phyloP scores from a whole-genome alignment of 306 rosid genomes.

The Cicer cuneatum region DNA sequence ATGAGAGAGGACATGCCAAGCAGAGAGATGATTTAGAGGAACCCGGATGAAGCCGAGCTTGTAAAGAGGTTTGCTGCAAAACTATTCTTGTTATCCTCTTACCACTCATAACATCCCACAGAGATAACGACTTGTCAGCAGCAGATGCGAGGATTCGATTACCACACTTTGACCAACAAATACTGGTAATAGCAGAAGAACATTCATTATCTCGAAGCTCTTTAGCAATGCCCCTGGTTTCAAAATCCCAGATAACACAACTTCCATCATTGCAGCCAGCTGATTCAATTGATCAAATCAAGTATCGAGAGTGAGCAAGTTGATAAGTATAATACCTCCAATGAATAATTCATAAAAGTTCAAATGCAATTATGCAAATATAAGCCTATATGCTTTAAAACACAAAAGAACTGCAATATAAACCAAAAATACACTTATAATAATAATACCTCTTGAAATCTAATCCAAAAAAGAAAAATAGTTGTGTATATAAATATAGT shows the following conservation, averaged over 20 bases:
- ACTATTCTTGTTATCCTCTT: conserved; percentile 65
- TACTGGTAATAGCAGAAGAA: conserved; percentile 58
- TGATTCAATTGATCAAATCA: conserved; percentile 51
- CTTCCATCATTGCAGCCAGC: conserved; percentile 98
- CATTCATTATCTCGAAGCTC: conserved; percentile 81
- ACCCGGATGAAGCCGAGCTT: conserved; percentile 93
- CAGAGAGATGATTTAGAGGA: conserved; percentile 82
- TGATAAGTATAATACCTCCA: conserved; percentile 27
- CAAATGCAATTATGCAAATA: conserved; percentile 25
- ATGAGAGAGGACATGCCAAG: conserved; percentile 93
- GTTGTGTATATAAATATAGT: neutral
- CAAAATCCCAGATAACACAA: conserved; percentile 93
- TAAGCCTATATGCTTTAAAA: conserved; percentile 4
- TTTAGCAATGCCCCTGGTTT: conserved; percentile 92
- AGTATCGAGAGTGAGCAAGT: conserved; percentile 36
- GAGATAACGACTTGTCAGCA: conserved; percentile 82
- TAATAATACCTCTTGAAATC: neutral
- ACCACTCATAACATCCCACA: conserved; percentile 84
- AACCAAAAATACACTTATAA: conserved; percentile 15
- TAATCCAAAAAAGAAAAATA: neutral
- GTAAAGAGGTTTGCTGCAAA: conserved; percentile 82
- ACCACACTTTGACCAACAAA: conserved; percentile 48
- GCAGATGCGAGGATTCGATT: conserved; percentile 68
- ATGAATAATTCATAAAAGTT: conserved; percentile 21
- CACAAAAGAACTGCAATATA: neutral